Conservation (phyloP, 768 basidiomycete species). For the Auriscalpium microsporum region DNA sequence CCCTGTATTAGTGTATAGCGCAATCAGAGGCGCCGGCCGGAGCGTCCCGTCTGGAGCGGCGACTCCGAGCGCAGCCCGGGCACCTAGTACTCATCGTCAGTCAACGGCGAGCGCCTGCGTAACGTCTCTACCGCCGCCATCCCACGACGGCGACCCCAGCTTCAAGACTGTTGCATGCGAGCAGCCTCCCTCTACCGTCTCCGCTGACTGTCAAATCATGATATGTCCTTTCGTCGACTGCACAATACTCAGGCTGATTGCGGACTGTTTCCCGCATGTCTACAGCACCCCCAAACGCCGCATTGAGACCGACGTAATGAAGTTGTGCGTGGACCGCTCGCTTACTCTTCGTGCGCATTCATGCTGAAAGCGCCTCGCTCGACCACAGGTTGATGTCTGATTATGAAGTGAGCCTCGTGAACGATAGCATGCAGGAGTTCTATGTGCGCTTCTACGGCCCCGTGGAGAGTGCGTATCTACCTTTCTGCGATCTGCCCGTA, state of each 20-base stretch:
- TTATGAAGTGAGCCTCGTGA: conserved; percentile 94
- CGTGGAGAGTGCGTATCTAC: conserved; percentile 71
- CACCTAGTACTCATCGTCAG: too few relatives aligned
- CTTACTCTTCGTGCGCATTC: not conserved
- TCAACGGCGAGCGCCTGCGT: not conserved
- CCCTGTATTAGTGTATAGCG: too few relatives aligned
- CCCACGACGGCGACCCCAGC: too few relatives aligned
- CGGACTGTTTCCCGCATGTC: conserved; percentile 15
- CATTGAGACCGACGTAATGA: conserved; percentile 99
- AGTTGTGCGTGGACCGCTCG: conserved; percentile 56
- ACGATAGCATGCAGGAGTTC: conserved; percentile 99
- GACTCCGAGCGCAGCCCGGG: too few relatives aligned
- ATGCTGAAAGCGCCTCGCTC: too few relatives aligned
- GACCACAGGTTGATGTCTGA: conserved; percentile 89
- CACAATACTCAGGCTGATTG: too few relatives aligned
- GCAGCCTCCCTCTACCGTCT: too few relatives aligned
- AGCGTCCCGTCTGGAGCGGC: too few relatives aligned
- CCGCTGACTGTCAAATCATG: conserved; percentile 37
- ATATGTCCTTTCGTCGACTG: conserved; percentile 35
- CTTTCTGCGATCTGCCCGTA: not conserved
- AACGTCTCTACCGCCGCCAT: too few relatives aligned
- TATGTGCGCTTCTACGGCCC: conserved; percentile 95
- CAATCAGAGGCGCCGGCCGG: too few relatives aligned
- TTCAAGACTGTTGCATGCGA: too few relatives aligned
- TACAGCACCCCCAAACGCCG: conserved; percentile 87